Conservation (phyloP, 345 rosid genomes). For the Salix dunnii region DNA sequence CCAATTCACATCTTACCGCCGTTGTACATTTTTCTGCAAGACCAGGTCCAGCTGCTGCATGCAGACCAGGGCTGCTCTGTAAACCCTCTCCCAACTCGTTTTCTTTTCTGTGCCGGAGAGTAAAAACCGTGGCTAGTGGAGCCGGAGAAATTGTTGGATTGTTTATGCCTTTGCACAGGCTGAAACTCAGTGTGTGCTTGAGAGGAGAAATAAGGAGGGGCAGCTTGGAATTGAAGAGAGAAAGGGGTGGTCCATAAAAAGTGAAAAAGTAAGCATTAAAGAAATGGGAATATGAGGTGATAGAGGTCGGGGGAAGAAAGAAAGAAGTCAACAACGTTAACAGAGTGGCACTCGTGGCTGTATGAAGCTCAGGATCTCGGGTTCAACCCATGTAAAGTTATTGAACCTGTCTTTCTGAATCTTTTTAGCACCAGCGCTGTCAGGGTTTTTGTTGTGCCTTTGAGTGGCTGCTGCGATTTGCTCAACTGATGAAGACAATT, state of each 20-base stretch:
- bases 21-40: conserved; percentile 91
- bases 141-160: no score
- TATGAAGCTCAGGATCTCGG: conserved; percentile 39
- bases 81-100: conserved; percentile 86
- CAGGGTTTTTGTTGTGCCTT: conserved; percentile 3
- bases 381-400: conserved; percentile 30
- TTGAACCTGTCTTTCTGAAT: conserved; percentile 2
- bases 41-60: conserved; percentile 92
- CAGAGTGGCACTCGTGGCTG: conserved; percentile 9
- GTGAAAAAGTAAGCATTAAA: no score
- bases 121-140: no score
- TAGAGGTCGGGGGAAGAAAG: neutral
- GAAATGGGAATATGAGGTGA: no score
- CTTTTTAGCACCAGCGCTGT: neutral
- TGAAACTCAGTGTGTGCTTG: no score
- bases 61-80: conserved; percentile 91
- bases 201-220: no score
- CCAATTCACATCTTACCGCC: conserved; percentile 43
- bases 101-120: no score
- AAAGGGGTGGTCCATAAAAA: no score
- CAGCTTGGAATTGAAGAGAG: no score
- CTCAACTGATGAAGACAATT: conserved; percentile 1
- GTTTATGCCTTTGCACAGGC: no score
- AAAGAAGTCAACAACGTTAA: neutral
- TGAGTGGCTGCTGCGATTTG: neutral